These are phyloP conservation scores for Neckera pumila DNA, from an alignment of 225 moss, liverwort and hornwort genomes.

Conservation along the genomic window DNA sequence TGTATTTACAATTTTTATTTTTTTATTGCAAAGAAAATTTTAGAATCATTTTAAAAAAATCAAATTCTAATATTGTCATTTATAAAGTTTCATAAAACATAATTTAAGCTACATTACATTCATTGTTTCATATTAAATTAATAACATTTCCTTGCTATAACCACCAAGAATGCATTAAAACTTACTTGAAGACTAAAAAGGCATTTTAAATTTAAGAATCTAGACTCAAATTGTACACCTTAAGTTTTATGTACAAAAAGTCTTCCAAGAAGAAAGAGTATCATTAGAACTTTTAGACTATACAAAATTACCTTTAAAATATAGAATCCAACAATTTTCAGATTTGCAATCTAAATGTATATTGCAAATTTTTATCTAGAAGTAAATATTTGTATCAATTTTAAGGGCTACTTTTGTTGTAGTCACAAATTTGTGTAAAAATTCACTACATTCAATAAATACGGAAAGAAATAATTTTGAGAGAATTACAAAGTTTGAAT, in stretches of 20 bases:
- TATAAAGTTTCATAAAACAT: too few relatives aligned
- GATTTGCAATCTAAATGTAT: not conserved
- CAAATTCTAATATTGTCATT: not conserved
- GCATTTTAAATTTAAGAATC: not conserved
- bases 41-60: not conserved
- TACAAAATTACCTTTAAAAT: not conserved
- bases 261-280: not conserved
- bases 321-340: not conserved
- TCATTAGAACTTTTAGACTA: too few relatives aligned
- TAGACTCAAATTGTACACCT: not conserved
- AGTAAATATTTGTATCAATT: not conserved
- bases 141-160: not conserved
- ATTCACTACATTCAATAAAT: too few relatives aligned
- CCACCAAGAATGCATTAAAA: rapidly evolving
- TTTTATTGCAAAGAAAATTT: not conserved
- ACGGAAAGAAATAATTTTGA: not conserved
- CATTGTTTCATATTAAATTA: not conserved
- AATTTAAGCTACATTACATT: not conserved
- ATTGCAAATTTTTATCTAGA: not conserved
- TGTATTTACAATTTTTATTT: not conserved
- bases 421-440: too few relatives aligned
- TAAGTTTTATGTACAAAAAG: not conserved
- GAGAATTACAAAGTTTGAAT: not conserved
- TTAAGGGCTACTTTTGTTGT: not conserved
- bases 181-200: not conserved